These are phyloP conservation scores for Metschnikowia dekortorum DNA, from an alignment of 805 yeast species.

Conservation along the genomic window DNA sequence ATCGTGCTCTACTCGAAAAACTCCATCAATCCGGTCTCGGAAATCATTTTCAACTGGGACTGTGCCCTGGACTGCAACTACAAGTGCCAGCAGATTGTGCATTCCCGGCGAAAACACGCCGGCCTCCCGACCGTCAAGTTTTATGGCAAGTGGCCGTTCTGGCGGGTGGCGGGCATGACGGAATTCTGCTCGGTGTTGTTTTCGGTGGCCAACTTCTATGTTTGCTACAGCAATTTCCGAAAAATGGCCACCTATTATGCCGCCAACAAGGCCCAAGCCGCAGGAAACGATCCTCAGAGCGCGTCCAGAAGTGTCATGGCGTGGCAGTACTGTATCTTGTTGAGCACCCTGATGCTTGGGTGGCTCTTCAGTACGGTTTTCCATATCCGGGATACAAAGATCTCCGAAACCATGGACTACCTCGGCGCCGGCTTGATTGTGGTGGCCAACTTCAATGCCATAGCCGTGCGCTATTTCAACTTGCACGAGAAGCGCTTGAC, in stretches of 20 bases:
- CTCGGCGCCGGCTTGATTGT: constrained; percentile 39
- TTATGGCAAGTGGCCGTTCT: constrained; percentile 43
- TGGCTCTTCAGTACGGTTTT: constrained; percentile 37
- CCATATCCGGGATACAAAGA: constrained; percentile 34
- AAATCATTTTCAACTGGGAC: constrained; percentile 27
- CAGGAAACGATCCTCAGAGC: constrained; percentile 5
- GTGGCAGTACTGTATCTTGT: constrained; percentile 26
- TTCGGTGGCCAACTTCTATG: constrained; percentile 33
- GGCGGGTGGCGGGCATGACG: constrained; percentile 32
- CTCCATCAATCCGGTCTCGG: constrained; percentile 17
- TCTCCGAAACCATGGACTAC: constrained; percentile 40
- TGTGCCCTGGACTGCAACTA: constrained; percentile 36
- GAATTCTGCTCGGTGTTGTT: constrained; percentile 34
- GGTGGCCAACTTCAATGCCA: constrained; percentile 32
- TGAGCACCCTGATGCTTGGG: constrained; percentile 28
- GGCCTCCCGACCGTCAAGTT: constrained; percentile 34
- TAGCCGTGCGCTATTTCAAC: constrained; percentile 28
- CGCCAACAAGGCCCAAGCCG: constrained; percentile 15
- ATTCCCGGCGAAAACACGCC: constrained; percentile 17
- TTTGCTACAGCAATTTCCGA: constrained; percentile 26
- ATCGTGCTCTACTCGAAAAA: constrained; percentile 5
- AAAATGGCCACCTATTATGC: constrained; percentile 26
- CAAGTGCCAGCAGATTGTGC: constrained; percentile 35
- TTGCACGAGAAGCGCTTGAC: constrained; percentile 11
- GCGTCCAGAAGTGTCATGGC: constrained; percentile 22